Conservation (phyloP, 108 stramenopile genomes). For the Cyclotella kingstonii region DNA sequence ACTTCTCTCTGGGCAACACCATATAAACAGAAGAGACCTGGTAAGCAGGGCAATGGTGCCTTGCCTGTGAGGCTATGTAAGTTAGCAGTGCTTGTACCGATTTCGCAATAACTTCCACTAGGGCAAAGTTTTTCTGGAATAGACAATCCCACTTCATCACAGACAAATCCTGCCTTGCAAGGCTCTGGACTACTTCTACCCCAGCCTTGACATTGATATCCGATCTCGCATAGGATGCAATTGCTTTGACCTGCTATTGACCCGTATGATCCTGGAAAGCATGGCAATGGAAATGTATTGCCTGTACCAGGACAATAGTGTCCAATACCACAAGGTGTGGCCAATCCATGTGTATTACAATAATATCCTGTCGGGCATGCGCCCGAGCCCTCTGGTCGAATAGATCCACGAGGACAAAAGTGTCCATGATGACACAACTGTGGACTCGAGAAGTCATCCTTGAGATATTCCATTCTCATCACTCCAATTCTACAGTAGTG, state of each 20-base stretch:
- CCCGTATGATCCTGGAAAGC: slow-evolving; percentile 80
- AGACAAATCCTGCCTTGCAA: slow-evolving; percentile 84
- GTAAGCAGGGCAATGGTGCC: slow-evolving; percentile 59
- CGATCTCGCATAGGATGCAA: slow-evolving; percentile 75
- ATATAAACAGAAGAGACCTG: slow-evolving; percentile 76
- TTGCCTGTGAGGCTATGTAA: slow-evolving; percentile 38
- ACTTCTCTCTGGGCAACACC: slow-evolving; percentile 71
- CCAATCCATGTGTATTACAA: slow-evolving; percentile 52
- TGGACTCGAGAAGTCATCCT: slow-evolving; percentile 72
- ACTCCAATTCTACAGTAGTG: slow-evolving; percentile 69
- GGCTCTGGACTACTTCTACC: slow-evolving; percentile 47
- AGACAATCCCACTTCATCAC: slow-evolving; percentile 60
- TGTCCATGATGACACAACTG: slow-evolving; percentile 82
- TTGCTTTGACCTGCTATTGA: slow-evolving; percentile 48
- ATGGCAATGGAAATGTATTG: slow-evolving; percentile 63
- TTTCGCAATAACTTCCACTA: slow-evolving; percentile 71
- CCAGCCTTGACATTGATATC: slow-evolving; percentile 79
- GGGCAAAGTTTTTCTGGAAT: slow-evolving; percentile 73
- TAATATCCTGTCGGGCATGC: slow-evolving; percentile 82
- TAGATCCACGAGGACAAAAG: slow-evolving; percentile 80
- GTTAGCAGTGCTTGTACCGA: slow-evolving; percentile 70
- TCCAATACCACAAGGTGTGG: slow-evolving; percentile 69
- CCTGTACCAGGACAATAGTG: slow-evolving; percentile 81
- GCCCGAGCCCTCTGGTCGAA: slow-evolving; percentile 68
- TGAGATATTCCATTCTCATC: slow-evolving; percentile 23